These are phyloP conservation scores for Nissolia schottii DNA, from an alignment of 306 rosid species.

Conservation along the genomic window DNA sequence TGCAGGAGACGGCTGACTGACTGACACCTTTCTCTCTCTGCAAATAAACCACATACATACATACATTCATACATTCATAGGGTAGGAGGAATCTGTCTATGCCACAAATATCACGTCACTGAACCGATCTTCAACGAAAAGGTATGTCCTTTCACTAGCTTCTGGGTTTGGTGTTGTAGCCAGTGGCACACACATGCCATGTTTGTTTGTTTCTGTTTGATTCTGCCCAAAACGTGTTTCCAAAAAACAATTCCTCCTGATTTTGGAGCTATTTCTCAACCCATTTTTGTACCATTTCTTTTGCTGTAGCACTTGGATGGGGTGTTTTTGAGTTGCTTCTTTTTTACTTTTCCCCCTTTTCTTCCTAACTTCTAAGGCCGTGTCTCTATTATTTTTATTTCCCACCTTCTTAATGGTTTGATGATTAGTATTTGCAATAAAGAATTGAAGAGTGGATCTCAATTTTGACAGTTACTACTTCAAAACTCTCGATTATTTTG, in stretches of 20 bases:
- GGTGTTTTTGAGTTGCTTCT: background rate
- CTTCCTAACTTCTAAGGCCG: no score
- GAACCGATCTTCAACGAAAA: background rate
- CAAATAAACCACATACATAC: background rate
- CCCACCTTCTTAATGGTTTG: background rate
- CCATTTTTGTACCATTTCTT: background rate
- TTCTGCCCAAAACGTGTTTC: background rate
- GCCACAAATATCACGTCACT: background rate
- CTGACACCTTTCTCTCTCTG: background rate
- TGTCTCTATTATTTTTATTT: no score
- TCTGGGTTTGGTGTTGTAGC: slow-evolving; percentile 1
- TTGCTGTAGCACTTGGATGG: background rate
- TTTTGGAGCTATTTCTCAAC: no score
- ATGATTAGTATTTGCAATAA: background rate
- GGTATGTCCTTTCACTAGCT: slow-evolving; percentile 13
- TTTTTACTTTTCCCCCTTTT: background rate
- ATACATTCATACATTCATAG: background rate
- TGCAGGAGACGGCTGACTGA: background rate
- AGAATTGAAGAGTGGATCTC: background rate
- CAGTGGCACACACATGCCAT: background rate
- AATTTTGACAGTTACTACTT: background rate
- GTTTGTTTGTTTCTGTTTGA: background rate
- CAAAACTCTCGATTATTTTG: background rate
- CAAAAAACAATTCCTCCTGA: no score
- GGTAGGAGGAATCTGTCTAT: slow-evolving; percentile 30